A percentile compares a stretch with the other conserved stretches of the same genome.
These are phyloP conservation scores for Maudiozyma pseudohumilis DNA, from an alignment of 805 yeast species.

Conservation along the genomic window DNA sequence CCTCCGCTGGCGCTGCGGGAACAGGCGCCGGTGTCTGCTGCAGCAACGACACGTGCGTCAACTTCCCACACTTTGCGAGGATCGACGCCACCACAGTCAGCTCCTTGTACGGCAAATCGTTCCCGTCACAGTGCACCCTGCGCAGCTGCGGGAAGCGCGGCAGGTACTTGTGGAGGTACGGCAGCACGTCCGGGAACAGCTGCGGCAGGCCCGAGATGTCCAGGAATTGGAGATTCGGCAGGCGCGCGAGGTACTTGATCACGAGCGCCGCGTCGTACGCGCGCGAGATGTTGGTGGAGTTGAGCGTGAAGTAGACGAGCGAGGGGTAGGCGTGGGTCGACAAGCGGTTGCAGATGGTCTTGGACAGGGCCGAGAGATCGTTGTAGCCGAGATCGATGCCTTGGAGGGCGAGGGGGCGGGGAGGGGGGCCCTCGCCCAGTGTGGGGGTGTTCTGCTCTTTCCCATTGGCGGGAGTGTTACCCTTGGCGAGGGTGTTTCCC, in stretches of 20 bases:
- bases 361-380: conserved; percentile 38
- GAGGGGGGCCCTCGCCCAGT: no score
- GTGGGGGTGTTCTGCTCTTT: no score
- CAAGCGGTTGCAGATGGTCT: conserved; percentile 19
- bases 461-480: no score
- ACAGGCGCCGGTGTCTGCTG: no score
- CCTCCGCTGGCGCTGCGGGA: no score
- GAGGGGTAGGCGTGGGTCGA: conserved; percentile 16
- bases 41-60: conserved; percentile 57
- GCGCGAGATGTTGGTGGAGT: conserved; percentile 49
- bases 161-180: conserved; percentile 48
- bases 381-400: conserved; percentile 83
- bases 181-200: conserved; percentile 53
- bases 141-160: conserved; percentile 57
- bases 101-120: conserved; percentile 47
- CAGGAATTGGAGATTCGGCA: conserved; percentile 54
- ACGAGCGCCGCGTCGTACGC: conserved; percentile 41
- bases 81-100: conserved; percentile 54
- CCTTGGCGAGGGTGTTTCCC: no score
- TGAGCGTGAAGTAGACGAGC: conserved; percentile 48
- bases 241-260: conserved; percentile 40
- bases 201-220: conserved; percentile 65
- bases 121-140: conserved; percentile 62
- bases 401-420: no score
- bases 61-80: conserved; percentile 58